Base-by-base conservation (phyloP, 768 basidiomycete species). In the Suillus brevipes region DNA sequence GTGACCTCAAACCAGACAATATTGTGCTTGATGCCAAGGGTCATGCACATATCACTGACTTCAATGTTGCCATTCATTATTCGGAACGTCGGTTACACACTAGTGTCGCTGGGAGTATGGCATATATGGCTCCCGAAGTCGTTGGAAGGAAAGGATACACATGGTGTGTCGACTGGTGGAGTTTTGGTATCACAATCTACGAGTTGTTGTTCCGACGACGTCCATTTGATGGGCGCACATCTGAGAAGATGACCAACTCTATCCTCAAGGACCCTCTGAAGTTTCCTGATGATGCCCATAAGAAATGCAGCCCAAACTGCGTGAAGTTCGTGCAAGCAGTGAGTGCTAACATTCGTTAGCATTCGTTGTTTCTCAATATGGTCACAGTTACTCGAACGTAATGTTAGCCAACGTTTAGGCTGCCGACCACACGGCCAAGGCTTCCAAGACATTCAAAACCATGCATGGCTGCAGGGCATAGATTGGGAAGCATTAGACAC, bases 91-190 rank as follows among this genome's bases (percentile, higher is more conserved):
- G 96, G 42, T 72, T 91, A 66, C 90, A 99, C 77, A 95, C 93
- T 0, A 94, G 93, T 65, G 92, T 99, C 18, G 97, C 97, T 8
- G 97, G 97, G 4, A 95, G 93, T 72, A 96, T 99, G 94, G 97
- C 97, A 0, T 99, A 99, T 79, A 99, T 99, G 97, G 96, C 96
- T 12, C 96, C 97, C 0, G 95, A 99, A 76, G 91, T 99, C n/a
- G 83, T 98, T 52, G 87, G 86, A 60, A 89, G 92, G 72, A 90
- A 88, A 72, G 97, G 97, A 18, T 99, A 99, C 77, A 91, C 91
- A 4, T 95, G 93, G 85, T 89, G 88, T 58, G 86, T 94, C 59
- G 96, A 98, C 75, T 97, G 94, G 91, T 98, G 96, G 96, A 95
- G 93, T 73, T 82, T 98, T 23, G 96, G 96, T 37, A 83, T 97